phyloP scores from a whole-genome alignment of 192 early-diverging fungal genomes.

The Gigaspora rosea region DNA sequence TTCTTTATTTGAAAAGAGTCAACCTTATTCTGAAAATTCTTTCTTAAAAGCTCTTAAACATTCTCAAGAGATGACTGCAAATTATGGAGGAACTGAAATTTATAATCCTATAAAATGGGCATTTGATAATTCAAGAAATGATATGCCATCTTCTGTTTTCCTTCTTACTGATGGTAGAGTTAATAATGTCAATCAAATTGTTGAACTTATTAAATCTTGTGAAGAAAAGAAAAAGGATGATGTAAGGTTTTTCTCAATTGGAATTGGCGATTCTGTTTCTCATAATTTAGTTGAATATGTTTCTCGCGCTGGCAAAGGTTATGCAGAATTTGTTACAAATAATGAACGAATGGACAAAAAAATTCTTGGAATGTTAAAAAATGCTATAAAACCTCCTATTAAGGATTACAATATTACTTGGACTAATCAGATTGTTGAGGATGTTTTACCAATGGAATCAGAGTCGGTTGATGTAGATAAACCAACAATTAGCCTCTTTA shows the following conservation, averaged over 20 bases:
- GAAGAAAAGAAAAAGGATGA: conserved; percentile 21
- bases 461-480: not conserved
- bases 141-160: conserved; percentile 23
- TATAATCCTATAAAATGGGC: no score
- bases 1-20: conserved; percentile 24
- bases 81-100: conserved; percentile 40
- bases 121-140: no score
- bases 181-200: conserved; percentile 45
- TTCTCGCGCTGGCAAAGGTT: conserved; percentile 51
- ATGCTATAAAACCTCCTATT: conserved; percentile 45
- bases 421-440: not conserved
- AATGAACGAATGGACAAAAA: no score
- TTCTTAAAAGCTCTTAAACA: conserved; percentile 40
- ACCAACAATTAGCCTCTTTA: not conserved
- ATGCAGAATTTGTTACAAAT: conserved; percentile 37
- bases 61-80: conserved; percentile 38
- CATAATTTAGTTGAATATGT: conserved; percentile 52
- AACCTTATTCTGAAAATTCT: conserved; percentile 39
- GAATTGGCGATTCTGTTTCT: conserved; percentile 51
- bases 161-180: conserved; percentile 52
- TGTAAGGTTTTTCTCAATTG: conserved; percentile 51
- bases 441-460: not conserved
- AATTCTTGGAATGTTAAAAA: not conserved
- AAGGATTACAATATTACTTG: conserved; percentile 48
- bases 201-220: conserved; percentile 36